Evolutionary conservation across 2,329 filamentous ascomycete species (phyloP).

Genomic region (Verticillium isaacii): DNA sequence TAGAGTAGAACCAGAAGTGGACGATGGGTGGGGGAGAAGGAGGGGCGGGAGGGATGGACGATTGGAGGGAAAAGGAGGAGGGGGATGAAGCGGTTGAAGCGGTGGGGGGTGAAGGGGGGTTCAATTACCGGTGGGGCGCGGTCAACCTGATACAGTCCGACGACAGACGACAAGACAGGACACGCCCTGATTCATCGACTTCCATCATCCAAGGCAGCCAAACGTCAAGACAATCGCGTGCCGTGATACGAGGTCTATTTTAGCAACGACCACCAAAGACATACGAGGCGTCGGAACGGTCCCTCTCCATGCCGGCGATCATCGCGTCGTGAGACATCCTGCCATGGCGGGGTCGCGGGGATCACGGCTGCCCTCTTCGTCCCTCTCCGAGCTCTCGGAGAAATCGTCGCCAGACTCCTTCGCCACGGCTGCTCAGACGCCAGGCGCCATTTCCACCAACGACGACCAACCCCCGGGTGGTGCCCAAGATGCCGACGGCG

Average conservation of each 20-base stretch:
- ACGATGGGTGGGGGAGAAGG: not conserved
- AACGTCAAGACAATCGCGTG: not conserved
- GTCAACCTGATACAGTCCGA: not conserved
- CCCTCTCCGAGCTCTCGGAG: not conserved
- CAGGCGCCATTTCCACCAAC: not conserved
- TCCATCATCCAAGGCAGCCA: not conserved
- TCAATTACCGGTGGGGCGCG: not conserved
- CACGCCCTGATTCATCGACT: not conserved
- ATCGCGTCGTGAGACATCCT: not conserved
- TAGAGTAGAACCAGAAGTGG: too few species aligned
- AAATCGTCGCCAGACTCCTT: conserved; percentile 25
- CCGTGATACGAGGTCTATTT: not conserved
- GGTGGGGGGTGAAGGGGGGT: not conserved
- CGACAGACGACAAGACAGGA: too few species aligned
- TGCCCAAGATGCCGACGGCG: not conserved
- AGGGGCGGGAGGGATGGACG: not conserved
- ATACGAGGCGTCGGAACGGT: not conserved
- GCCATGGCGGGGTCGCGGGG: not conserved
- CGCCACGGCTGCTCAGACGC: conserved; percentile 25
- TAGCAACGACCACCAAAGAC: not conserved
- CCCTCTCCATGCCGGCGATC: not conserved
- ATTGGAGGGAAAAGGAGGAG: not conserved
- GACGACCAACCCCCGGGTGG: not conserved
- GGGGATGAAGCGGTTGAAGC: not conserved
- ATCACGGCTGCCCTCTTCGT: not conserved